phyloP scores from a whole-genome alignment of 2,329 filamentous ascomycete species.

The Ophiognomonia clavigignenti-juglandacearum region DNA sequence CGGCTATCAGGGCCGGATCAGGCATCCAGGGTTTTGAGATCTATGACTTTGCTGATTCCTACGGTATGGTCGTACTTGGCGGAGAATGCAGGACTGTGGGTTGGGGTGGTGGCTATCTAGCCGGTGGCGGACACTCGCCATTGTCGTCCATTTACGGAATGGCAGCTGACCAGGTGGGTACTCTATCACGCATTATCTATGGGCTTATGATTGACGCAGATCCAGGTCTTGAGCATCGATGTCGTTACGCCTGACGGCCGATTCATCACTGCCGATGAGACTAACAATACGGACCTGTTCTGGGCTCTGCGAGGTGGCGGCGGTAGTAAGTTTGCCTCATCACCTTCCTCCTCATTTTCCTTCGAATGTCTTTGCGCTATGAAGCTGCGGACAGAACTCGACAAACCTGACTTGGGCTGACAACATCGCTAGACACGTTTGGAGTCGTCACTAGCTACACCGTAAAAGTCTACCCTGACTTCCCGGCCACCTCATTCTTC shows the following conservation, averaged over 20 bases:
- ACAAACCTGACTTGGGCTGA: not conserved
- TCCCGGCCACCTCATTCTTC: not conserved
- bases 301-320: not conserved
- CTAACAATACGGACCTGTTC: slow-evolving; percentile 37
- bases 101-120: too few relatives aligned
- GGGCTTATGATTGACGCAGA: not conserved
- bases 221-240: slow-evolving; percentile 20
- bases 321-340: not conserved
- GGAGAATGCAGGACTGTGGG: too few relatives aligned
- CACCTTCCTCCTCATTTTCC: not conserved
- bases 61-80: too few relatives aligned
- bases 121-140: too few relatives aligned
- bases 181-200: too few relatives aligned
- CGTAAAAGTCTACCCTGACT: not conserved
- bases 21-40: too few relatives aligned
- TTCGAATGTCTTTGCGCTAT: too few relatives aligned
- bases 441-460: not conserved
- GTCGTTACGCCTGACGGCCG: slow-evolving; percentile 33
- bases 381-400: too few relatives aligned
- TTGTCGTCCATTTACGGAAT: too few relatives aligned
- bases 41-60: too few relatives aligned
- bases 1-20: too few relatives aligned
- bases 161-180: too few relatives aligned
- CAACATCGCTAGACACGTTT: not conserved
- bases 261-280: slow-evolving; percentile 26